A percentile compares a stretch with the other conserved stretches of the same genome.
These are phyloP conservation scores for Wallacemonas sp. DNA, from an alignment of 208 protist species.

Conservation along the genomic window DNA sequence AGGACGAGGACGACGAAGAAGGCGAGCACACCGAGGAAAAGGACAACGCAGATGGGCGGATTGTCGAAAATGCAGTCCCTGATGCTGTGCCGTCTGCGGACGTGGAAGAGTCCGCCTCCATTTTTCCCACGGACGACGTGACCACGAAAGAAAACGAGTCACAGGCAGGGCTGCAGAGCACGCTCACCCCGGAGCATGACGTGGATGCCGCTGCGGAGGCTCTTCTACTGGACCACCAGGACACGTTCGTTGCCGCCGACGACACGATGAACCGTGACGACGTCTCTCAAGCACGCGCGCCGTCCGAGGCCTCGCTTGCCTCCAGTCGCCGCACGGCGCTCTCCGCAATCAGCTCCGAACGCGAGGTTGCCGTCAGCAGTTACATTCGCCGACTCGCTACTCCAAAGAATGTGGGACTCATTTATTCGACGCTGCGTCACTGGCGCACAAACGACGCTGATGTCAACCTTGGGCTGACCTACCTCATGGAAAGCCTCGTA, in stretches of 20 bases:
- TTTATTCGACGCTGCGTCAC: conserved; percentile 69
- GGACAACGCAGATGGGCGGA: no score
- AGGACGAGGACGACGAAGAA: conserved; percentile 12
- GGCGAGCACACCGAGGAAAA: not conserved
- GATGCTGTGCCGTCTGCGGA: no score
- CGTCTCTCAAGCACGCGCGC: conserved; percentile 6
- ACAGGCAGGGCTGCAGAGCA: no score
- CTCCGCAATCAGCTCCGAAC: conserved; percentile 66
- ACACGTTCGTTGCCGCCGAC: not conserved
- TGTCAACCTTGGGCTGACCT: conserved; percentile 78
- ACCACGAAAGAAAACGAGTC: no score
- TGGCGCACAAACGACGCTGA: conserved; percentile 82
- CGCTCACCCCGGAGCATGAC: no score
- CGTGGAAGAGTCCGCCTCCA: no score
- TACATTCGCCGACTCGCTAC: conserved; percentile 74
- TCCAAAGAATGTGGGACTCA: conserved; percentile 60
- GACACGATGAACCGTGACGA: no score
- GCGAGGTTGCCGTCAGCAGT: conserved; percentile 69
- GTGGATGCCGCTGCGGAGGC: no score
- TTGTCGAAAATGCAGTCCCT: no score
- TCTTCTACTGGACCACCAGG: no score
- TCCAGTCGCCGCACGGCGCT: conserved; percentile 39
- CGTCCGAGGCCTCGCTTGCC: conserved; percentile 26
- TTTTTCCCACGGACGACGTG: no score
- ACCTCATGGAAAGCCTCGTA: conserved; percentile 69